These are phyloP conservation scores for Sporothrix variecibatus DNA, from an alignment of 2,329 filamentous ascomycete species.

Conservation along the genomic window DNA sequence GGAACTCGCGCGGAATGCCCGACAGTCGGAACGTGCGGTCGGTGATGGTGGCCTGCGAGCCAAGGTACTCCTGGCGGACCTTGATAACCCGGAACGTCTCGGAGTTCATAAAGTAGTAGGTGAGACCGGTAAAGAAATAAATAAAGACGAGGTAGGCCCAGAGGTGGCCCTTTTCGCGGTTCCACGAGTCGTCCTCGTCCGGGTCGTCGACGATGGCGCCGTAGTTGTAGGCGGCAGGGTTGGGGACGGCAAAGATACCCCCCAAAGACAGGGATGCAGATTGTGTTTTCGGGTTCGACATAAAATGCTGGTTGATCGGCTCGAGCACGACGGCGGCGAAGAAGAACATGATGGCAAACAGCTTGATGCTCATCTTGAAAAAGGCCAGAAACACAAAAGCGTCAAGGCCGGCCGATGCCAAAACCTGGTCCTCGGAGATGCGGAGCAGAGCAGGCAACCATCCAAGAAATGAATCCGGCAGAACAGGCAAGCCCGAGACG, in stretches of 20 bases:
- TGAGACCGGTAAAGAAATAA: conserved; percentile 84
- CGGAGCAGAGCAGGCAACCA: conserved; percentile 87
- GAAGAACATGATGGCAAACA: conserved; percentile 77
- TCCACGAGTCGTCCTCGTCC: conserved; percentile 39
- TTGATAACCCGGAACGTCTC: conserved; percentile 85
- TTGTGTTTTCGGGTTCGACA: conserved; percentile 31
- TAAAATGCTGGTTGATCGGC: conserved; percentile 77
- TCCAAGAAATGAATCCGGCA: conserved; percentile 84
- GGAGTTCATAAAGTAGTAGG: conserved; percentile 77
- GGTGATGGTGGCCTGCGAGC: conserved; percentile 91
- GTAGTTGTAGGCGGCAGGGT: not conserved
- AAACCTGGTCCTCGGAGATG: conserved; percentile 85
- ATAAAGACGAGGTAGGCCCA: conserved; percentile 96
- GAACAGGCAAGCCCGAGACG: conserved; percentile 66
- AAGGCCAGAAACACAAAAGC: conserved; percentile 78
- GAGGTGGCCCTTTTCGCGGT: conserved; percentile 58
- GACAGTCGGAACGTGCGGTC: conserved; percentile 91
- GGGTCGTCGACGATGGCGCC: conserved; percentile 22
- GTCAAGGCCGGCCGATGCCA: conserved; percentile 88
- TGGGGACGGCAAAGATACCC: conserved; percentile 7
- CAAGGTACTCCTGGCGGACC: conserved; percentile 85
- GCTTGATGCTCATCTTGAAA: conserved; percentile 90
- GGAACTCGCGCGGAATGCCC: conserved; percentile 77
- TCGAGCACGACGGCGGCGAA: conserved; percentile 79
- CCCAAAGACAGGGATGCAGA: not conserved